Base-by-base conservation (phyloP, 768 basidiomycete genomes). In the Phlebiopsis gigantea region DNA sequence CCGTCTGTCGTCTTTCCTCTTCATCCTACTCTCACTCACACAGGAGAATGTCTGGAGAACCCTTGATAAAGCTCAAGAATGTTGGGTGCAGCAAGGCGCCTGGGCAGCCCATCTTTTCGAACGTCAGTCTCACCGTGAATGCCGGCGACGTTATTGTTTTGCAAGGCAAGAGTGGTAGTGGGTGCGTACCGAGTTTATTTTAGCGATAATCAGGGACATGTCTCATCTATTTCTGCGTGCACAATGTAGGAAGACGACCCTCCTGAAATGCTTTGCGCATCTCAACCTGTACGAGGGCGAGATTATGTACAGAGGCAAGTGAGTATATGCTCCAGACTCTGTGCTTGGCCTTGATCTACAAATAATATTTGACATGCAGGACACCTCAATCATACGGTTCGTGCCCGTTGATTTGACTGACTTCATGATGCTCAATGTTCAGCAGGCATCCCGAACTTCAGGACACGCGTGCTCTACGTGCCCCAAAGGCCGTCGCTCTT, bases 401-500 rank as follows among this genome's bases (percentile, higher is more conserved):
- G 14, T 56, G 17, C 29, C 44, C 30, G 29, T 19, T 28, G 39
- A 17, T 39, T 17, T 39, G 14, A 28, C 24, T 19, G 5, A 24
- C 21, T 41, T 28, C 19, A 45, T 22, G 10, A 48, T 22, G 34
- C 25, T 8, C 43, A 55, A 31, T 10, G n/a, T 41, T 21, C 8
- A 8, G 30, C 64, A 88, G 91, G 88, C 12, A 80, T 93, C 22
- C 90, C 93, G 2, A 66, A 68, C 17, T 96, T 85, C 71, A 83
- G 93, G 50, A 92, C 87, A 0, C 79, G 78, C 54, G 84, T 96
- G 2, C 79, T 86, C 57, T 96, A 96, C 68, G 85, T 95, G 24
- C 93, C 93, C 0, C 93, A 96, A 70, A 77, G 93, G 41, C 87
- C 93, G 0, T 88, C 92, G 1, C 75, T 95, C n/a, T 80, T 96